Evolutionary conservation across 805 yeast species (phyloP).

Genomic region (Trichomonascus vanleenenianus): DNA sequence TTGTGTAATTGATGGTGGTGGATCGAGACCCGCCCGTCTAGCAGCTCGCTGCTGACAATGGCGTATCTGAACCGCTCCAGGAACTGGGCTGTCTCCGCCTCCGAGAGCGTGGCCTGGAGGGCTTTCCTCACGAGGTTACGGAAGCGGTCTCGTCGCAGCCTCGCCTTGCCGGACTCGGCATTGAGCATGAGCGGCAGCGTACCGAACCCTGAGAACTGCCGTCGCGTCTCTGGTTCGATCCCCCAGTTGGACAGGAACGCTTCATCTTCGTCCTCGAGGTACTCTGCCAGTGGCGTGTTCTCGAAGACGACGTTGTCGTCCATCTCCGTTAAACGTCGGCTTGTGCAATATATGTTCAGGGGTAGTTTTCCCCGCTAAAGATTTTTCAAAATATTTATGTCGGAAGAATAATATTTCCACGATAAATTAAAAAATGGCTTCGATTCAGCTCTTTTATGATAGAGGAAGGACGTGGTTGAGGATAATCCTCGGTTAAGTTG

Average conservation of each 20-base stretch:
- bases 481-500: not conserved
- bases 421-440: not conserved
- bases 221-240: not conserved
- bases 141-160: constrained; percentile 19
- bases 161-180: constrained; percentile 7
- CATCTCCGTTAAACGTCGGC: not conserved
- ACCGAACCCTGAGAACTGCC: constrained; percentile 1
- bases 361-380: too few relatives aligned
- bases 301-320: constrained; percentile 19
- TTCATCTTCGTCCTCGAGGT: constrained; percentile 15
- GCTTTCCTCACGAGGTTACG: constrained; percentile 20
- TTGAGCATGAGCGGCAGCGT: constrained; percentile 12
- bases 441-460: not conserved
- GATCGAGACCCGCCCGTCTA: constrained; percentile 34
- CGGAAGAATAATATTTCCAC: not conserved
- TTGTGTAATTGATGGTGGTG: constrained; percentile 10
- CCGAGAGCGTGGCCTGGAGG: constrained; percentile 19
- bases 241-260: constrained; percentile 1
- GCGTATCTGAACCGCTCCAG: constrained; percentile 45
- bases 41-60: constrained; percentile 41
- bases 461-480: not conserved
- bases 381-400: not conserved
- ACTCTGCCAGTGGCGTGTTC: constrained; percentile 26
- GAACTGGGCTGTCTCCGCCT: constrained; percentile 30
- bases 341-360: not conserved